phyloP scores from a whole-genome alignment of 192 early-diverging fungal species.

The Linnemannia elongata region DNA sequence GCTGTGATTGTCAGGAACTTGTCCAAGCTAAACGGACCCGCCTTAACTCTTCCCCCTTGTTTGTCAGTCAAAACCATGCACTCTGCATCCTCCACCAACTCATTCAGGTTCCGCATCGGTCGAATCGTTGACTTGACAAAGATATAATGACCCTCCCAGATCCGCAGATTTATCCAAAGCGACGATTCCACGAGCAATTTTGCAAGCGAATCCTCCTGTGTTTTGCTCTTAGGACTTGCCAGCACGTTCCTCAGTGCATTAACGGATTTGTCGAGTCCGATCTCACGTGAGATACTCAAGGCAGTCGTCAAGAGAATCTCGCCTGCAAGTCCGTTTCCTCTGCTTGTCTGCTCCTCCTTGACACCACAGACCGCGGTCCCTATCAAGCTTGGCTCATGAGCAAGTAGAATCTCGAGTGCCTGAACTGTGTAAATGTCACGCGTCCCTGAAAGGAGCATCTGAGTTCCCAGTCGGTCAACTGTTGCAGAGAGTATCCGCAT shows the following conservation, averaged over 20 bases:
- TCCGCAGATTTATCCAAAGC: constrained; percentile 27
- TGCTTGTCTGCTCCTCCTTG: constrained; percentile 10
- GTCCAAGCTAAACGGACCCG: background rate
- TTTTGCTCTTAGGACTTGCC: background rate
- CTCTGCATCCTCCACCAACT: constrained; percentile 9
- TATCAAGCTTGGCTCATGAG: constrained; percentile 35
- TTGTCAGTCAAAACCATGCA: constrained; percentile 23
- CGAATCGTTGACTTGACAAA: constrained; percentile 16
- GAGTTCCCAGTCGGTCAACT: constrained; percentile 31
- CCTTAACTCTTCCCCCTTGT: constrained; percentile 10
- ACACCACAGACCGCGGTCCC: constrained; percentile 22
- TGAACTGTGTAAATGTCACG: constrained; percentile 19
- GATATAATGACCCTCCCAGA: constrained; percentile 40
- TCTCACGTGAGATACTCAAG: constrained; percentile 7
- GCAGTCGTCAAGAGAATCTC: constrained; percentile 20
- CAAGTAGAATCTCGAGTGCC: constrained; percentile 38
- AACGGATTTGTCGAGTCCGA: constrained; percentile 35
- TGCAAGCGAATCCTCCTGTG: background rate
- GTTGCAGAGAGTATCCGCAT: constrained; percentile 22
- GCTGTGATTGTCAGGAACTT: background rate
- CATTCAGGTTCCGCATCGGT: constrained; percentile 15
- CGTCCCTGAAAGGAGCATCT: constrained; percentile 18
- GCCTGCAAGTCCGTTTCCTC: constrained; percentile 26
- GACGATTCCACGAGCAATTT: constrained; percentile 20
- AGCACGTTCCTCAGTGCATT: background rate